These are phyloP conservation scores for Tetrahymena thermophila DNA, from an alignment of 73 alveolate species.

Conservation along the genomic window DNA sequence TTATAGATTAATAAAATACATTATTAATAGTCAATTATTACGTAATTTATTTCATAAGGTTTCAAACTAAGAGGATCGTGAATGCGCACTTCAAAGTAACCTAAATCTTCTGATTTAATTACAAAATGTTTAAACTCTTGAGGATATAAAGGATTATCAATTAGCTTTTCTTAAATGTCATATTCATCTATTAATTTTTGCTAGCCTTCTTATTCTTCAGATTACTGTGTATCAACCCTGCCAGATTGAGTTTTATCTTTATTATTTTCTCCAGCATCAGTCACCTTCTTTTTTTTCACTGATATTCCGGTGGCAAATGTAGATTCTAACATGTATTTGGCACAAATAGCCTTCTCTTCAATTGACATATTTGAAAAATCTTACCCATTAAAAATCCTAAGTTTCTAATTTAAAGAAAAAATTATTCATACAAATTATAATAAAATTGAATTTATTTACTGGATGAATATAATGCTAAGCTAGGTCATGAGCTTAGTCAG, in stretches of 20 bases:
- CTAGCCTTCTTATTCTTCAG: neutral
- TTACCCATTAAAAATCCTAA: neutral
- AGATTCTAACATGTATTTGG: neutral
- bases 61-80: neutral
- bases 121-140: neutral
- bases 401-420: neutral
- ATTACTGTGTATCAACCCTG: neutral
- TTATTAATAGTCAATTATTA: neutral
- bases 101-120: neutral
- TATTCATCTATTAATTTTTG: neutral
- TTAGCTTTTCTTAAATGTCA: neutral
- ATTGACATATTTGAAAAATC: neutral
- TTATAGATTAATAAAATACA: no score
- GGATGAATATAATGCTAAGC: neutral
- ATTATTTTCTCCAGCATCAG: neutral
- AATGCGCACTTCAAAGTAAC: neutral
- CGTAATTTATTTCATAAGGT: neutral
- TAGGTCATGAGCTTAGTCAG: neutral
- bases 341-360: neutral
- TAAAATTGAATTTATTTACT: neutral
- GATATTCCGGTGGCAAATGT: neutral
- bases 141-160: neutral
- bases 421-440: neutral
- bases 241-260: neutral
- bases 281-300: neutral